phyloP scores from a whole-genome alignment of 2,329 filamentous ascomycete species.

The Cladosporium sp. region DNA sequence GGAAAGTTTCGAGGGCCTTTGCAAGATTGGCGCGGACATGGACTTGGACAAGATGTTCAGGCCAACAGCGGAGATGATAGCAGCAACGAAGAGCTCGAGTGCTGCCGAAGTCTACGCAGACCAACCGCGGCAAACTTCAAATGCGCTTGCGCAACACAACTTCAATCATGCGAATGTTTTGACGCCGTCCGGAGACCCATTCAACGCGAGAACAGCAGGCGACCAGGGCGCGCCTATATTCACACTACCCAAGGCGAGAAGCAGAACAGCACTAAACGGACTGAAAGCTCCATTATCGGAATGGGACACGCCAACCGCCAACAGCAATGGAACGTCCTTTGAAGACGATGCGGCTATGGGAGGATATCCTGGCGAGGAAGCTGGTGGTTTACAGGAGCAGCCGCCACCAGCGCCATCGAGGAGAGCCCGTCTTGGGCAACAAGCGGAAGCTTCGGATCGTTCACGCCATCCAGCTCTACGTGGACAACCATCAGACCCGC shows the following conservation, averaged over 20 bases:
- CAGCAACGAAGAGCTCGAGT: constrained; percentile 28
- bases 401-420: constrained; percentile 9
- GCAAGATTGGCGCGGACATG: constrained; percentile 77
- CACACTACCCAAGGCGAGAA: constrained; percentile 46
- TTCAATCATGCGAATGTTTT: constrained; percentile 28
- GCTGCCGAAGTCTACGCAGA: constrained; percentile 35
- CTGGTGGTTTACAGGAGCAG: constrained; percentile 20
- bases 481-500: constrained; percentile 40
- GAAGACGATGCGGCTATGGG: constrained; percentile 46
- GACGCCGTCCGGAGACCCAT: constrained; percentile 46
- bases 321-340: constrained; percentile 36
- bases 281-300: constrained; percentile 26
- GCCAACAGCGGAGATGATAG: constrained; percentile 63
- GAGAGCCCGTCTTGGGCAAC: constrained; percentile 27
- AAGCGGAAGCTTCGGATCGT: constrained; percentile 29
- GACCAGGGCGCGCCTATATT: constrained; percentile 38
- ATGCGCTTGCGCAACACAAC: constrained; percentile 30
- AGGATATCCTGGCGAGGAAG: constrained; percentile 26
- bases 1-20: constrained; percentile 90
- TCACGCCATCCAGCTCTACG: constrained; percentile 41
- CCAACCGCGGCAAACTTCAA: constrained; percentile 26
- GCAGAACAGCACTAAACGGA: constrained; percentile 38
- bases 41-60: constrained; percentile 86
- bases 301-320: constrained; percentile 51
- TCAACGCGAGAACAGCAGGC: constrained; percentile 38